A percentile compares a stretch with the other conserved stretches of the same genome.
Evolutionary conservation across 495 filamentous ascomycete genomes (phyloP).

Genomic region (Pyrenula aspistea): DNA sequence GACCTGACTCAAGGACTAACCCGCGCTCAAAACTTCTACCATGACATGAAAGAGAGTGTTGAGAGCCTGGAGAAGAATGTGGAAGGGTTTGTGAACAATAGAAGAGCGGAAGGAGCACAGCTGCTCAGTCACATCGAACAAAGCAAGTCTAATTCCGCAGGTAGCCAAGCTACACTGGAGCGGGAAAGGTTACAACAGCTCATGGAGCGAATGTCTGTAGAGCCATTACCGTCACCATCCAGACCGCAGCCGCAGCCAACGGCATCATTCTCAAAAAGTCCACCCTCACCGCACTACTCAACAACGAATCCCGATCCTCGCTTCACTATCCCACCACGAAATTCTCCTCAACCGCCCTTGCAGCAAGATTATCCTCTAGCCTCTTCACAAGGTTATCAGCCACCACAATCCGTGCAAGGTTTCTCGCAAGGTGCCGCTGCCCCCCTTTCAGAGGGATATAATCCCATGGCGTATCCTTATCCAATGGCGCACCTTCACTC

Average conservation of each 20-base stretch:
- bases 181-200: constrained; percentile 73
- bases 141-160: constrained; percentile 52
- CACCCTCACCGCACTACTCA: constrained; percentile 31
- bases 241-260: constrained; percentile 26
- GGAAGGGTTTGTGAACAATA: constrained; percentile 90
- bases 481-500: constrained; percentile 15
- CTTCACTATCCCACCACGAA: constrained; percentile 32
- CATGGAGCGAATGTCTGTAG: constrained; percentile 92
- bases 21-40: constrained; percentile 84
- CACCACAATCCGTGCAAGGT: constrained; percentile 22
- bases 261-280: constrained; percentile 24
- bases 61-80: constrained; percentile 95
- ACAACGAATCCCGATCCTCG: constrained; percentile 22
- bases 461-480: constrained; percentile 42
- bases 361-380: constrained; percentile 21
- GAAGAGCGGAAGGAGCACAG: constrained; percentile 82
- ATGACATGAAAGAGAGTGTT: constrained; percentile 89
- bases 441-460: constrained; percentile 36
- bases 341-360: constrained; percentile 25
- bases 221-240: constrained; percentile 36
- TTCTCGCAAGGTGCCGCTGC: constrained; percentile 36
- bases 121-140: constrained; percentile 80
- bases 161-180: constrained; percentile 70
- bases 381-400: constrained; percentile 23
- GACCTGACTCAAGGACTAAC: constrained; percentile 76